Conservation (phyloP, 768 basidiomycete species). For the Russula sp. region DNA sequence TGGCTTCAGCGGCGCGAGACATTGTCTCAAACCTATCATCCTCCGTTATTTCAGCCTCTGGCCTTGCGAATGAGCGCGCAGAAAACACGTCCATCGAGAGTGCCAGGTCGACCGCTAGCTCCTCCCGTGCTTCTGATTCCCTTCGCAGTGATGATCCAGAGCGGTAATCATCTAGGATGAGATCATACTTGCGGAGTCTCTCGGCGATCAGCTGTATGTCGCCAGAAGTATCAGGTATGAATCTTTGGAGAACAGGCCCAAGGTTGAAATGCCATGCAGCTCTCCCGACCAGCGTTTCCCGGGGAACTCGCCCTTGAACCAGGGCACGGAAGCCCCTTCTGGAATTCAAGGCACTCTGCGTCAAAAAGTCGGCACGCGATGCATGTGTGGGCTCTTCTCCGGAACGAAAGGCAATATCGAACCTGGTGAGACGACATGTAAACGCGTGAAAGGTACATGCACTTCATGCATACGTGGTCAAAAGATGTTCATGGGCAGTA, state of each 20-base stretch:
- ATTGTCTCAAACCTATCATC: slow-evolving; percentile 44
- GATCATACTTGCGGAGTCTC: slow-evolving; percentile 39
- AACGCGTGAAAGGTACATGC: not conserved
- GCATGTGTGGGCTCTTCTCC: slow-evolving; percentile 41
- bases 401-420: slow-evolving; percentile 54
- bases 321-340: slow-evolving; percentile 49
- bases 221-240: slow-evolving; percentile 36
- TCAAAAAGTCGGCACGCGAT: slow-evolving; percentile 53
- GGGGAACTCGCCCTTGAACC: slow-evolving; percentile 41
- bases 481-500: slow-evolving; percentile 43
- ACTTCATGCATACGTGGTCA: slow-evolving; percentile 49
- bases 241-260: slow-evolving; percentile 37
- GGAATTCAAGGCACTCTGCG: slow-evolving; percentile 46
- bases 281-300: slow-evolving; percentile 33
- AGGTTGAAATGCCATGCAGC: slow-evolving; percentile 55
- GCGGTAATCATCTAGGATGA: slow-evolving; percentile 35
- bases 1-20: slow-evolving; percentile 43
- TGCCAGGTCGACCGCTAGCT: slow-evolving; percentile 56
- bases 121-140: slow-evolving; percentile 52
- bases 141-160: slow-evolving; percentile 38
- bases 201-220: slow-evolving; percentile 36
- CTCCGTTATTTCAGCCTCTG: slow-evolving; percentile 17
- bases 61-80: slow-evolving; percentile 35
- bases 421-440: slow-evolving; percentile 35
- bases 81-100: slow-evolving; percentile 57